These are phyloP conservation scores for Fragosphaeria purpurea DNA, from an alignment of 2,329 filamentous ascomycete genomes.

Conservation along the genomic window DNA sequence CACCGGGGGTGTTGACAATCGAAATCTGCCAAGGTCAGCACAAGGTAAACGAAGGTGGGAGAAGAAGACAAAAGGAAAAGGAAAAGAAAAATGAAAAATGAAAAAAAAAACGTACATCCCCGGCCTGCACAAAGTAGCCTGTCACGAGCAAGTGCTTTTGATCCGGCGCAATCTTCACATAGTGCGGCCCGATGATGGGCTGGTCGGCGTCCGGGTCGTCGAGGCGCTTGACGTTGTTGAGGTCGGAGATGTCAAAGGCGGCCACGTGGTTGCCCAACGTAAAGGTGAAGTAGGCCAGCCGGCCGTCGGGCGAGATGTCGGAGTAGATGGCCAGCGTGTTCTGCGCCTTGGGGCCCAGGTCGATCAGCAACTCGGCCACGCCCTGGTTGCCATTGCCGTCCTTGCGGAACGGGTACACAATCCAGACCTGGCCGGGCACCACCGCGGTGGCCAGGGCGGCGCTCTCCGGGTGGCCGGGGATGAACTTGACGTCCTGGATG, in stretches of 20 bases:
- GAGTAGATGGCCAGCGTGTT: slow-evolving; percentile 50
- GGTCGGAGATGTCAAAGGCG: slow-evolving; percentile 50
- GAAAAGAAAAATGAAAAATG: too few species aligned
- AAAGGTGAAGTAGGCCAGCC: slow-evolving; percentile 48
- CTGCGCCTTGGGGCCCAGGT: slow-evolving; percentile 46
- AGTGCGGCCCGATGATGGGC: slow-evolving; percentile 52
- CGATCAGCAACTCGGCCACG: slow-evolving; percentile 46
- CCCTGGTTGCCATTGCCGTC: slow-evolving; percentile 46
- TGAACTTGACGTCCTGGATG: slow-evolving; percentile 58
- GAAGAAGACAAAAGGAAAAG: neutral
- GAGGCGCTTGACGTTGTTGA: slow-evolving; percentile 49
- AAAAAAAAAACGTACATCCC: slow-evolving; percentile 27
- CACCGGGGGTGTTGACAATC: slow-evolving; percentile 49
- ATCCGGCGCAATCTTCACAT: slow-evolving; percentile 53
- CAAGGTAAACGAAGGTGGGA: slow-evolving; percentile 7
- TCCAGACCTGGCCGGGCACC: slow-evolving; percentile 48
- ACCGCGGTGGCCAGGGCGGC: slow-evolving; percentile 53
- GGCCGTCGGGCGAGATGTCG: slow-evolving; percentile 48
- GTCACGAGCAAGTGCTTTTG: slow-evolving; percentile 55
- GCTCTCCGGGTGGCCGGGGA: slow-evolving; percentile 47
- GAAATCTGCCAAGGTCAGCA: slow-evolving; percentile 29
- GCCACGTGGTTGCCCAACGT: slow-evolving; percentile 53
- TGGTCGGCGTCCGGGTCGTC: slow-evolving; percentile 50
- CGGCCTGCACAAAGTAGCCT: slow-evolving; percentile 57
- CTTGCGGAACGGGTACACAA: slow-evolving; percentile 52